Evolutionary conservation across 2,329 filamentous ascomycete species (phyloP).

Genomic region (Alternaria triticimaculans): DNA sequence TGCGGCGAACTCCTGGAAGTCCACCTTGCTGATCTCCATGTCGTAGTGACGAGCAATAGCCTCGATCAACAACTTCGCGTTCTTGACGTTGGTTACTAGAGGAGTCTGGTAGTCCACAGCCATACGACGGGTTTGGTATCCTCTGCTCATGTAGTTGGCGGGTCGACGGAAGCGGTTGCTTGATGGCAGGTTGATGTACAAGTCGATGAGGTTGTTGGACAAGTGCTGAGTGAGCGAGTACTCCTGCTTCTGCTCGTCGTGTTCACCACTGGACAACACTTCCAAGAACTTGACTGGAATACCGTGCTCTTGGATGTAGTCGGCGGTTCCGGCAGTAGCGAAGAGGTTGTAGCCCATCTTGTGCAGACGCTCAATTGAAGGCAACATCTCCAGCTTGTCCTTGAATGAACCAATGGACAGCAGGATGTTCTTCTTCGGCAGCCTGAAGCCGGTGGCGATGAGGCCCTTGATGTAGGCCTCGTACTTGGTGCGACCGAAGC

Average conservation of each 20-base stretch:
- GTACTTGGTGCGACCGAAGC: conserved; percentile 93
- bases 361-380: conserved; percentile 87
- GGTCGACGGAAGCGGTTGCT: conserved; percentile 96
- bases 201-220: conserved; percentile 95
- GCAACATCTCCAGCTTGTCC: conserved; percentile 97
- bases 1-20: conserved; percentile 81
- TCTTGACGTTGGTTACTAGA: conserved; percentile 98
- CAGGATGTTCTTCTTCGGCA: conserved; percentile 94
- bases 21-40: conserved; percentile 79
- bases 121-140: conserved; percentile 96
- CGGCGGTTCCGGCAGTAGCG: conserved; percentile 93
- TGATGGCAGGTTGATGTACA: conserved; percentile 99
- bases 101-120: conserved; percentile 98
- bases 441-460: conserved; percentile 93
- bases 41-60: conserved; percentile 90
- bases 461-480: conserved; percentile 97
- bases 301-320: conserved; percentile 92
- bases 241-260: conserved; percentile 87
- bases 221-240: conserved; percentile 97
- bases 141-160: conserved; percentile 98
- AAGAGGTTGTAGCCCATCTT: conserved; percentile 94
- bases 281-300: conserved; percentile 94
- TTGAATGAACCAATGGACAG: conserved; percentile 97
- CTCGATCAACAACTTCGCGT: conserved; percentile 95
- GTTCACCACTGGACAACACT: conserved; percentile 66